A percentile compares a stretch with the other conserved stretches of the same genome.
phyloP scores from a whole-genome alignment of 768 basidiomycete genomes.

The Vishniacozyma victoriae region DNA sequence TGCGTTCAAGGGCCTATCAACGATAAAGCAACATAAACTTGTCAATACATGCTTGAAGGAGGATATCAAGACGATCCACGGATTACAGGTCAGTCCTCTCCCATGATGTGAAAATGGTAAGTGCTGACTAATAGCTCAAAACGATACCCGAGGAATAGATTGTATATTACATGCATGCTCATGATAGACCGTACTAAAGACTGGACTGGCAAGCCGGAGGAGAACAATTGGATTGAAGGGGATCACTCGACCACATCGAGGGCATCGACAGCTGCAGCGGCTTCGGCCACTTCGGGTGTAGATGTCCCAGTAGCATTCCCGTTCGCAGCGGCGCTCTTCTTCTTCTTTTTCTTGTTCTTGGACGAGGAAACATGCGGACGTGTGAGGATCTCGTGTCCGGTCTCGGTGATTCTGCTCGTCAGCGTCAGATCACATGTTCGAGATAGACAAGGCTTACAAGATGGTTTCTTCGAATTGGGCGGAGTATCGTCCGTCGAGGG shows the following conservation, averaged over 20 bases:
- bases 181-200: too few species aligned
- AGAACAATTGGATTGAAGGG: too few species aligned
- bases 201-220: too few species aligned
- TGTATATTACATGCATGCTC: background rate
- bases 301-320: constrained; percentile 6
- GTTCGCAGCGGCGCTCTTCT: background rate
- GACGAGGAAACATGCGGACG: constrained; percentile 23
- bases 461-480: constrained; percentile 98
- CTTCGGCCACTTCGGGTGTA: constrained; percentile 16
- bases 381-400: constrained; percentile 81
- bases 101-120: background rate
- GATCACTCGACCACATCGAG: constrained; percentile 2
- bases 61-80: constrained; percentile 88
- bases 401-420: constrained; percentile 71
- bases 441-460: constrained; percentile 56
- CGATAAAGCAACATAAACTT: constrained; percentile 87
- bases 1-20: constrained; percentile 77
- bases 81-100: constrained; percentile 66
- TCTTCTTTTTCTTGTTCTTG: constrained; percentile 27
- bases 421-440: background rate
- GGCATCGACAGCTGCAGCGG: constrained; percentile 15
- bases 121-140: constrained; percentile 17
- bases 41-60: constrained; percentile 79
- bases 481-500: constrained; percentile 78
- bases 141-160: constrained; percentile 33